Evolutionary conservation across 495 filamentous ascomycete species (phyloP).

Genomic region (Penicillium cinerascens): DNA sequence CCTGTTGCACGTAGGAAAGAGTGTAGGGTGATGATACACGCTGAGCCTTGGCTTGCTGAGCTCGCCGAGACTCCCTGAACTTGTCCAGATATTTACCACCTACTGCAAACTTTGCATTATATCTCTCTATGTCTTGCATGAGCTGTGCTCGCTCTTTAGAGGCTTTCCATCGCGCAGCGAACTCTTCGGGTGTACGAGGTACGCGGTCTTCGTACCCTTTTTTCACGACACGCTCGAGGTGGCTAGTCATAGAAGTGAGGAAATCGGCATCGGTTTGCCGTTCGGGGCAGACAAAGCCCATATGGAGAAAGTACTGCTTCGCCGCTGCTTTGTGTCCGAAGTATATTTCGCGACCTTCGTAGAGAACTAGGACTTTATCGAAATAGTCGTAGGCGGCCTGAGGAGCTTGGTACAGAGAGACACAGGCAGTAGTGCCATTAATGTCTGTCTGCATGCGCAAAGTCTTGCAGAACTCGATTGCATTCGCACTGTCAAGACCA

Average conservation of each 20-base stretch:
- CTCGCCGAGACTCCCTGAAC: conserved; percentile 12
- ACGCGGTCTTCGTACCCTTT: conserved; percentile 57
- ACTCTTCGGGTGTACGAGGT: conserved; percentile 66
- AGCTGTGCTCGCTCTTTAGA: conserved; percentile 46
- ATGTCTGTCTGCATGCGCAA: conserved; percentile 68
- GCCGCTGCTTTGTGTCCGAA: conserved; percentile 54
- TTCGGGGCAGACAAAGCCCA: conserved; percentile 55
- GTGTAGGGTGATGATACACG: conserved; percentile 36
- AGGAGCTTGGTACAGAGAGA: conserved; percentile 75
- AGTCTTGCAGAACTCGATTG: conserved; percentile 63
- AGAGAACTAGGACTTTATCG: conserved; percentile 57
- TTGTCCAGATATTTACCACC: conserved; percentile 21
- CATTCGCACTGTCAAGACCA: conserved; percentile 77
- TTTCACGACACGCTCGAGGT: conserved; percentile 54
- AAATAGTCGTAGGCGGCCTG: conserved; percentile 71
- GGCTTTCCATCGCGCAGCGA: conserved; percentile 54
- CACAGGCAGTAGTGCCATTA: conserved; percentile 66
- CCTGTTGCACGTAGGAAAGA: conserved; percentile 38
- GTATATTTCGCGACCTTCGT: conserved; percentile 61
- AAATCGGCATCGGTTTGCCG: conserved; percentile 65
- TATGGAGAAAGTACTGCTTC: conserved; percentile 53
- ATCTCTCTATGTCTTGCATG: conserved; percentile 43
- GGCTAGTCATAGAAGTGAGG: conserved; percentile 65
- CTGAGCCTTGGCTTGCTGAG: conserved; percentile 28
- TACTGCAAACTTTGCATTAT: conserved; percentile 14